Percentiles rank a stretch among this genome's conserved stretches.
These are phyloP conservation scores for Deakozyma indianensis DNA, from an alignment of 805 yeast genomes.

Conservation along the genomic window DNA sequence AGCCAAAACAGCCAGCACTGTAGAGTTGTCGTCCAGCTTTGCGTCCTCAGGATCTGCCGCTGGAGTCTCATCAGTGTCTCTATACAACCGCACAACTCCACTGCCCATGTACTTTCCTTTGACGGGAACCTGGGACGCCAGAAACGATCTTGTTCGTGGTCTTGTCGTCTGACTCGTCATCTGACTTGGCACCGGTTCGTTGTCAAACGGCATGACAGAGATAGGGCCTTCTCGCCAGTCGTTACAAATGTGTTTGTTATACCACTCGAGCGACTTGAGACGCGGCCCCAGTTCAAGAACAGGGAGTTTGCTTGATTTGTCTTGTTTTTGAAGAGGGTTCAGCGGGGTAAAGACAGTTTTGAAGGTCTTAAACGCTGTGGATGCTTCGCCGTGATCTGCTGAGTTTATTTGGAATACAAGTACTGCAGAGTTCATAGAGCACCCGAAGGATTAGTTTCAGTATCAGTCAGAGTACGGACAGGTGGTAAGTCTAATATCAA, in stretches of 20 bases:
- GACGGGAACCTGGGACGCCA: slow-evolving; percentile 24
- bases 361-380: neutral
- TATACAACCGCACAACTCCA: slow-evolving; percentile 55
- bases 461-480: no score
- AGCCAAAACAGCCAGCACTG: slow-evolving; percentile 68
- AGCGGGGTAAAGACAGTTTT: neutral
- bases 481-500: no score
- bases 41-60: slow-evolving; percentile 9
- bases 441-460: no score
- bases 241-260: neutral
- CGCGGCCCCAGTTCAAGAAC: neutral
- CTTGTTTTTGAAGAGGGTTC: neutral
- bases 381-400: neutral
- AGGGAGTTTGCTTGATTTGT: neutral
- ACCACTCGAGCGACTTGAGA: neutral
- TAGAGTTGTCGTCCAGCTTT: neutral
- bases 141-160: neutral
- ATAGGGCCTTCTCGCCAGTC: neutral
- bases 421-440: neutral
- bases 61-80: slow-evolving; percentile 7
- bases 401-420: neutral
- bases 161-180: neutral
- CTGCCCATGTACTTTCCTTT: slow-evolving; percentile 54
- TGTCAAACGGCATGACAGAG: slow-evolving; percentile 1
- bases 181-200: neutral